phyloP scores from a whole-genome alignment of 352 stramenopile genomes.

The Pythium volutum region DNA sequence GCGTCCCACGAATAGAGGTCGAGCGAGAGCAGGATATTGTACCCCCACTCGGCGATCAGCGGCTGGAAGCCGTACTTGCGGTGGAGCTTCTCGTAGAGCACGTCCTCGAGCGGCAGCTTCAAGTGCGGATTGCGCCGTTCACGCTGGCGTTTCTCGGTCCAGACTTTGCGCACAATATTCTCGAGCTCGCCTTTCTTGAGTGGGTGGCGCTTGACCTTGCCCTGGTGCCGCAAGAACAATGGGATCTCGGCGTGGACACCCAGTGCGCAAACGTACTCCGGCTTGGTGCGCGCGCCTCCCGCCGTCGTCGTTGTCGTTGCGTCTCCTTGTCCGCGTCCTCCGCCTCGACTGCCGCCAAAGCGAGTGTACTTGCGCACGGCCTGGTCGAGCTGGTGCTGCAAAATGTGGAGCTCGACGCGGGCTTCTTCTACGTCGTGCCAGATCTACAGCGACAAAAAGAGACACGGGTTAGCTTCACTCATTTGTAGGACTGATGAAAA shows the following conservation, averaged over 20 bases:
- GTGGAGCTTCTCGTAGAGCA: conserved; percentile 74
- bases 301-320: neutral
- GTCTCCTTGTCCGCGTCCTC: too few relatives aligned
- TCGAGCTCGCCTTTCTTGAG: conserved; percentile 75
- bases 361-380: conserved; percentile 29
- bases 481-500: too few relatives aligned
- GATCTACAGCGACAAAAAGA: conserved; percentile 33
- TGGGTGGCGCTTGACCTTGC: conserved; percentile 54
- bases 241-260: conserved; percentile 57
- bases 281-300: conserved; percentile 27
- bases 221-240: conserved; percentile 70
- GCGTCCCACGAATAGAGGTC: conserved; percentile 70
- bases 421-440: conserved; percentile 79
- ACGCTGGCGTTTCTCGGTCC: conserved; percentile 70
- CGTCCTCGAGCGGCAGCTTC: conserved; percentile 50
- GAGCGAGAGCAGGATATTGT: conserved; percentile 74
- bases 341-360: neutral
- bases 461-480: too few relatives aligned
- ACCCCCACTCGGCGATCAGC: conserved; percentile 81
- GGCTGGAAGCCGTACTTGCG: conserved; percentile 81
- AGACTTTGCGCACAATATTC: conserved; percentile 64
- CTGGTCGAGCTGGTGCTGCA: conserved; percentile 64
- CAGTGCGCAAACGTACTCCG: conserved; percentile 58
- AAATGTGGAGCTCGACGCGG: conserved; percentile 68
- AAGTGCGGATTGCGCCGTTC: conserved; percentile 49